Conservation (phyloP, 345 rosid species). For the Combretum micranthum region DNA sequence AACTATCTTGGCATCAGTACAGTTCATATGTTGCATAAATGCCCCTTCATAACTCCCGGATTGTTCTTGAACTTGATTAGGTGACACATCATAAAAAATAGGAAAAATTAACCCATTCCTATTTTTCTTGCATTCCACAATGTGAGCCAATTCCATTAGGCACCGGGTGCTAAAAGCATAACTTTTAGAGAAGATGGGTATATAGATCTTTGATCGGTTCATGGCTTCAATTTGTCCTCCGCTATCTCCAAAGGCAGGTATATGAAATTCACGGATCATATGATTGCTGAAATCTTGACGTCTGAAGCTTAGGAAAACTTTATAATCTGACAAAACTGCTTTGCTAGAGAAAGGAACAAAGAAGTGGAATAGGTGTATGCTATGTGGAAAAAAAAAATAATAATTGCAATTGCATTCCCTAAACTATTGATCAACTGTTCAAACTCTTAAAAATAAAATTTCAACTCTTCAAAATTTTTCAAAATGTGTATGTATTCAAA, state of each 20-base stretch:
- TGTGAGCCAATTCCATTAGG: background rate
- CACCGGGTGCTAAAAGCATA: background rate
- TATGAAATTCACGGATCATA: background rate
- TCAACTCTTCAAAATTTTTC: too few relatives aligned
- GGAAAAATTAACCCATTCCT: background rate
- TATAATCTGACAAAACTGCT: background rate
- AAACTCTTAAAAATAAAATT: too few relatives aligned
- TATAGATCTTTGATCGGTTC: background rate
- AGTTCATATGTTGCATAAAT: too few relatives aligned
- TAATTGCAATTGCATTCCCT: too few relatives aligned
- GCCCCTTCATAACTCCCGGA: too few relatives aligned
- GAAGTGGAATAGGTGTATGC: too few relatives aligned
- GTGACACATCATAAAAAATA: background rate
- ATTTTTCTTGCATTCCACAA: background rate
- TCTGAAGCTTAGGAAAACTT: background rate
- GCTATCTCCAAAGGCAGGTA: background rate
- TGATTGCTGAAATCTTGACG: background rate
- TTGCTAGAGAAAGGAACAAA: too few relatives aligned
- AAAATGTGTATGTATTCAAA: too few relatives aligned
- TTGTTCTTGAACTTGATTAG: background rate
- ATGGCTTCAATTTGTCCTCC: rapidly evolving
- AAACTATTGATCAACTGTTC: too few relatives aligned
- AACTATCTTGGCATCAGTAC: too few relatives aligned
- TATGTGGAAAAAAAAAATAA: too few relatives aligned
- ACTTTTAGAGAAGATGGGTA: background rate